Base-by-base conservation (phyloP, 371 early-diverging fungal genomes). In the Saksenaea vasiformis region DNA sequence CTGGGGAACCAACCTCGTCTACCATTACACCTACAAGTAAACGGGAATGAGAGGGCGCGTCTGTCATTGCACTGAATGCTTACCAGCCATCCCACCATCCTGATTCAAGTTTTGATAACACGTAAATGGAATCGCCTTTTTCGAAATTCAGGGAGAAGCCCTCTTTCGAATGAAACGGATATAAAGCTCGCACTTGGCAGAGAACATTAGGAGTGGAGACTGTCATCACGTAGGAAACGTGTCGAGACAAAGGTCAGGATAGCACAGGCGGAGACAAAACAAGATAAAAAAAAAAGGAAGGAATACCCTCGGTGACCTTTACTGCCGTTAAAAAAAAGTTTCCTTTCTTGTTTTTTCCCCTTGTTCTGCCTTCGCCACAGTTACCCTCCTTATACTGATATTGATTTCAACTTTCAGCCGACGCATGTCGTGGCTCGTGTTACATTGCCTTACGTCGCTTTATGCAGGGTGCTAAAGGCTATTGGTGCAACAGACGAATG, bases 1-100 rank as follows among this genome's bases (percentile, higher is more conserved):
- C 91, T 90, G 4, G 95, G 96, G 72, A 95, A 94, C 95, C 94
- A 95, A 31, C 94, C 95, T 62, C 87, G 80, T 62, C 70, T 65
- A 43, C 82, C 85, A 65, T 83, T 80, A 66, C 86, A 79, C 73
- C 79, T 78, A 61, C 9, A 2, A 7, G 28, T 36, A 54, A 39
- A 38, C 3, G 39, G 39, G 5, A 9, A 28, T 27, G 15, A 58
- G 15, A 11, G n/a, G 37, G 19, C 36, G 3, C 17, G 24, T 61
- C 27, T 10, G 24, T 39, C 24, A 36, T 7, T 26, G 34, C 7
- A 2, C 7, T 7, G 31, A 2, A 31, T 31, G 17, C 10, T 67
- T 71, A 87, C 80, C 80, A 74, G 28, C 92, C 93, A 73, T 95
- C 91, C 96, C 96, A 96, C 96, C 96, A 96, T 7, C 96, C 96